Evolutionary conservation across 768 basidiomycete genomes (phyloP).

Genomic region (Trametes gibbosa): DNA sequence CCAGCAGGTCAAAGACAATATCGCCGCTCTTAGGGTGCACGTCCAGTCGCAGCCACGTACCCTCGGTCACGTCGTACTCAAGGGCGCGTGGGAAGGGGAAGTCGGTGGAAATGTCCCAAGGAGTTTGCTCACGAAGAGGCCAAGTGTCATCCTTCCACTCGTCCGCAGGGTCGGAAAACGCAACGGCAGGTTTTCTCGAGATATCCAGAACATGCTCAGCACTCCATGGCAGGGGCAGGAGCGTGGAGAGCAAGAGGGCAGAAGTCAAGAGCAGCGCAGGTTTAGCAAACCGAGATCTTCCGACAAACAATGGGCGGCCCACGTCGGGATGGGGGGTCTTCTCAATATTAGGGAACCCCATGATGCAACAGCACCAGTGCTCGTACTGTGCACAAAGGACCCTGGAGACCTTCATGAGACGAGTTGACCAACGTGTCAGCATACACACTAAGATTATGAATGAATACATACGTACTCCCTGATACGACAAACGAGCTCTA

Average conservation of each 20-base stretch:
- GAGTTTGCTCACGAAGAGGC: slow-evolving; percentile 55
- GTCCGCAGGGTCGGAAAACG: slow-evolving; percentile 19
- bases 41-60: slow-evolving; percentile 74
- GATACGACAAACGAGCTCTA: too few species aligned
- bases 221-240: slow-evolving; percentile 8
- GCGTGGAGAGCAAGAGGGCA: slow-evolving; percentile 13
- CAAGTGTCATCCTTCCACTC: slow-evolving; percentile 55
- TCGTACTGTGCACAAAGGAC: too few species aligned
- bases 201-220: not conserved
- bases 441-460: too few species aligned
- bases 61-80: slow-evolving; percentile 67
- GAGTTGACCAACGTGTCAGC: too few species aligned
- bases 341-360: slow-evolving; percentile 1
- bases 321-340: not conserved
- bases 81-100: slow-evolving; percentile 65
- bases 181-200: not conserved
- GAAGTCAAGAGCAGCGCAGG: slow-evolving; percentile 8
- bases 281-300: slow-evolving; percentile 1
- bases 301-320: not conserved
- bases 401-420: too few species aligned
- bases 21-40: slow-evolving; percentile 70
- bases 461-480: too few species aligned
- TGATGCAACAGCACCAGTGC: not conserved
- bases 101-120: slow-evolving; percentile 78
- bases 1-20: slow-evolving; percentile 72